Base-by-base conservation (phyloP, 2,329 filamentous ascomycete genomes). In the Pseudodiploospora longispora region DNA sequence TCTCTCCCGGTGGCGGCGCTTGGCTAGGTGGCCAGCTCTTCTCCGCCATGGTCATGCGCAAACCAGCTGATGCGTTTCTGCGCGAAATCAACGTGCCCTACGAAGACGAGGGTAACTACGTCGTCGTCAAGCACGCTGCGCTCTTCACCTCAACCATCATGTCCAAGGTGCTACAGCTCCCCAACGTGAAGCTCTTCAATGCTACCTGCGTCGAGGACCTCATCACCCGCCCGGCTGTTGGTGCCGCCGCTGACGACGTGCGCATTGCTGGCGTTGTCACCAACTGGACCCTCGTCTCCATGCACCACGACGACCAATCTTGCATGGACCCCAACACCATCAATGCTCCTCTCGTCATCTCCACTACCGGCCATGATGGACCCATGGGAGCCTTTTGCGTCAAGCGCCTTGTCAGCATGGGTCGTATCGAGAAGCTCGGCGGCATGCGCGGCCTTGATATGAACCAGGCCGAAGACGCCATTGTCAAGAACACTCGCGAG, bases 291-390 rank as follows among this genome's bases (percentile, higher is more conserved):
- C 76, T 95, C 28, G 89, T 95, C 40, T 80, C 83, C 36, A 85
- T 91, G 74, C 84, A 90, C 65, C 85, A 90, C 65, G 85, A 89
- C 61, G 85, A 91, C 63, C 88, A 95, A 71, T 86, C 80, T 49
- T 95, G 89, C 83, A 95, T 95, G 89, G 90, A 95, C 65, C 89
- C 89, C 54, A 95, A 93, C 78, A 95, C 89, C 58, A 95, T 95
- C 77, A 95, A 95, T 61, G 87, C 88, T 1, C 88, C 89, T 1
- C 66, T 95, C 47, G 74, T 95, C 59, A 85, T 96, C 70, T 88
- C 83, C 46, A 95, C 89, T 27, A 95, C 89, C 0, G 90, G 89
- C 41, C 89, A 96, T 58, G 89, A 96, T 53, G 90, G 78, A 1
- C 89, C 89, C 10, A 94, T 95, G 62, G 90, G 89, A 38, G 89